Conservation (phyloP, 371 early-diverging fungal genomes). For the Saksenaea oblongispora region DNA sequence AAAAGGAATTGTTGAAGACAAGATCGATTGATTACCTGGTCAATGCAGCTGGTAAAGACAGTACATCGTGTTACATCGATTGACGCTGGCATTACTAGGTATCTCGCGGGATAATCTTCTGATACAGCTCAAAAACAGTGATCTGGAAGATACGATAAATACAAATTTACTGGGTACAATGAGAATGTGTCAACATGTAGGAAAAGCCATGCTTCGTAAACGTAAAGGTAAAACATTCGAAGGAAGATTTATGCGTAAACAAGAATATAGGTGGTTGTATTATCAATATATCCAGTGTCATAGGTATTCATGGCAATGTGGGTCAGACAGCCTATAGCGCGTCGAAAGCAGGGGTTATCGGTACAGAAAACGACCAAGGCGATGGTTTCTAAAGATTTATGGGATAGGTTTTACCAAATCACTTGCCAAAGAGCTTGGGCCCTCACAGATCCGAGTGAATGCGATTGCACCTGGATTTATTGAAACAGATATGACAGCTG, state of each 20-base stretch:
- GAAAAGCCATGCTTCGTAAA: slow-evolving; percentile 59
- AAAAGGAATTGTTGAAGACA: slow-evolving; percentile 30
- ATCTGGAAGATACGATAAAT: slow-evolving; percentile 57
- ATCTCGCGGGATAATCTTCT: slow-evolving; percentile 63
- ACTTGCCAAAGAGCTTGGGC: slow-evolving; percentile 81
- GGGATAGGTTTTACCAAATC: slow-evolving; percentile 73
- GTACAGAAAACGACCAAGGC: slow-evolving; percentile 26
- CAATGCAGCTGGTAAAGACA: slow-evolving; percentile 60
- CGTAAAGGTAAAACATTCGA: slow-evolving; percentile 39
- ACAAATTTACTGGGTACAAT: slow-evolving; percentile 81
- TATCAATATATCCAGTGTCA: slow-evolving; percentile 82
- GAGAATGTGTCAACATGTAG: slow-evolving; percentile 55
- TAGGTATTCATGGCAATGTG: slow-evolving; percentile 76
- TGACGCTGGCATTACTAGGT: slow-evolving; percentile 28
- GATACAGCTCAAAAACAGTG: slow-evolving; percentile 44
- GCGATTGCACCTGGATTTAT: slow-evolving; percentile 90
- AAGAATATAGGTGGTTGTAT: slow-evolving; percentile 62
- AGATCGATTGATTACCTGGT: slow-evolving; percentile 54
- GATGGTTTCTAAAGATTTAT: neutral
- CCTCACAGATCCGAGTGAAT: slow-evolving; percentile 76
- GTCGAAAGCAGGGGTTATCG: slow-evolving; percentile 84
- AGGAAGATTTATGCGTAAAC: neutral
- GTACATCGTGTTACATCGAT: neutral
- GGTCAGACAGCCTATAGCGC: slow-evolving; percentile 85
- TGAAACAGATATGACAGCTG: slow-evolving; percentile 80